phyloP scores from a whole-genome alignment of 805 yeast species.

The Kockiozyma suomiensis region DNA sequence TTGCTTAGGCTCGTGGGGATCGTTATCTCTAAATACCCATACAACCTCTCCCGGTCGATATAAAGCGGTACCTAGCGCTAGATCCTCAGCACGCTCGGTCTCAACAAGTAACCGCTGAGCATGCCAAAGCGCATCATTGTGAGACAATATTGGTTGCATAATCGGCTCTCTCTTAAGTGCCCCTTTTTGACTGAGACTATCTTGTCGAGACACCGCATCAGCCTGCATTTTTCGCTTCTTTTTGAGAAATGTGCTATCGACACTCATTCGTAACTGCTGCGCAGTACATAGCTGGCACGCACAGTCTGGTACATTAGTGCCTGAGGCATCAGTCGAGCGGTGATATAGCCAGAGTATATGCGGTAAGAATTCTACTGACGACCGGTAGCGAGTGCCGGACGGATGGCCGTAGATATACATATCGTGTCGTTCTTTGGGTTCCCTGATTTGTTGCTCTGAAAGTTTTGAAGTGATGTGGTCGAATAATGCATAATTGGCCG shows the following conservation, averaged over 20 bases:
- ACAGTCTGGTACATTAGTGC: not conserved
- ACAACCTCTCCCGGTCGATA: constrained; percentile 29
- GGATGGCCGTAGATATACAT: constrained; percentile 31
- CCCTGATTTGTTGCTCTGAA: not conserved
- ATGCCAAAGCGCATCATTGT: not conserved
- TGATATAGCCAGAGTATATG: constrained; percentile 25
- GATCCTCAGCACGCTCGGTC: constrained; percentile 13
- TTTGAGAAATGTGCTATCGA: not conserved
- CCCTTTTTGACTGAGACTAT: not conserved
- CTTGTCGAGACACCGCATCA: not conserved
- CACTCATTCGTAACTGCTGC: constrained; percentile 6
- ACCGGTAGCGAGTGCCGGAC: constrained; percentile 27
- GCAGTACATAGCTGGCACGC: constrained; percentile 8
- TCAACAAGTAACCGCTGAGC: constrained; percentile 12
- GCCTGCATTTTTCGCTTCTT: not conserved
- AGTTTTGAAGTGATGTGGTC: constrained; percentile 11
- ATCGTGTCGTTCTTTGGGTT: constrained; percentile 13
- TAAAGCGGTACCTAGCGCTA: constrained; percentile 16
- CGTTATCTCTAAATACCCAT: constrained; percentile 8
- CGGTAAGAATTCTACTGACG: constrained; percentile 19
- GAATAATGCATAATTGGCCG: constrained; percentile 13
- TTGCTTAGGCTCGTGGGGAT: not conserved
- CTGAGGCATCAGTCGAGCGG: not conserved
- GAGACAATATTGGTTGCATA: not conserved
- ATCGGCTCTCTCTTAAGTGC: too few relatives aligned